Conservation (phyloP, 2,329 filamentous ascomycete species). For the Fusarium armeniacum region DNA sequence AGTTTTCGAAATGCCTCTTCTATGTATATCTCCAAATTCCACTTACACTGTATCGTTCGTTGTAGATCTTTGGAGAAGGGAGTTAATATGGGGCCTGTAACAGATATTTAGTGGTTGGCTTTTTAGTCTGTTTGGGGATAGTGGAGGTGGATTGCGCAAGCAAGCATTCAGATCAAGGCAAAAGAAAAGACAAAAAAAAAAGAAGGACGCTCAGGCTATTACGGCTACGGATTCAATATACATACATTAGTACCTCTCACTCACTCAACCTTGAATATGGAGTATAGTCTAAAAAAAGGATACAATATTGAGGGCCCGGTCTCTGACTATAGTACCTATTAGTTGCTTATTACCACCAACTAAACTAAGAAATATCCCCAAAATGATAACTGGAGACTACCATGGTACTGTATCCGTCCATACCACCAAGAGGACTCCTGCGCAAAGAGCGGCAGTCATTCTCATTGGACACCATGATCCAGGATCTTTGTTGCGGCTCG, state of each 20-base stretch:
- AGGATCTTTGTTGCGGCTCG: slow-evolving; percentile 34
- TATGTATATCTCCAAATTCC: neutral
- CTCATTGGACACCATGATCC: slow-evolving; percentile 10
- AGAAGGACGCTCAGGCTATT: slow-evolving; percentile 4
- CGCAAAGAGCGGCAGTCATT: slow-evolving; percentile 24
- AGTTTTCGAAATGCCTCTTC: slow-evolving; percentile 19
- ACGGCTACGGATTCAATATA: neutral
- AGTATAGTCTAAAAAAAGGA: slow-evolving; percentile 32
- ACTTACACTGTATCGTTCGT: slow-evolving; percentile 18
- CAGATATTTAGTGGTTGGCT: slow-evolving; percentile 10
- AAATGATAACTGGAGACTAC: neutral
- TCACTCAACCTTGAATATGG: neutral
- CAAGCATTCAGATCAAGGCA: slow-evolving; percentile 26
- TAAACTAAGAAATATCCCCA: neutral
- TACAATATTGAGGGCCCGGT: neutral
- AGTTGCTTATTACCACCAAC: neutral
- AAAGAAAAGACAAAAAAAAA: neutral
- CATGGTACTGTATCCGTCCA: neutral
- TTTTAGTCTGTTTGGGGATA: slow-evolving; percentile 30
- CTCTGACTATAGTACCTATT: neutral
- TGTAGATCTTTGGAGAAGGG: slow-evolving; percentile 17
- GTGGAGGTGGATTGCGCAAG: slow-evolving; percentile 44
- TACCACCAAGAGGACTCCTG: neutral
- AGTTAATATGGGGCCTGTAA: slow-evolving; percentile 5
- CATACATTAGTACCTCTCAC: neutral